Evolutionary conservation across 1,284 basidiomycete species (phyloP).

Genomic region (Moesziomyces globuligerus): DNA sequence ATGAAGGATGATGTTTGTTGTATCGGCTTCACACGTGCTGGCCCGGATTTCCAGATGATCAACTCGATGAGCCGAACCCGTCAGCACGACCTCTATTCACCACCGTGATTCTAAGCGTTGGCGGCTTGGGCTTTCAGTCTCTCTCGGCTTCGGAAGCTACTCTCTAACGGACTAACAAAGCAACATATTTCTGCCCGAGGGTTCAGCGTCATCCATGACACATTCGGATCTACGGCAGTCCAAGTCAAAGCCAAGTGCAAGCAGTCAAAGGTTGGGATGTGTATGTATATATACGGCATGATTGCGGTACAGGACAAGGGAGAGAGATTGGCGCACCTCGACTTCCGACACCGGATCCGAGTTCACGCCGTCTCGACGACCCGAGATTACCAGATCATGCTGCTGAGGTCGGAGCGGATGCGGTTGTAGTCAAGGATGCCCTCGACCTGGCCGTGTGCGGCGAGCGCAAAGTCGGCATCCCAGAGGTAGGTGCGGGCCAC

Average conservation of each 20-base stretch:
- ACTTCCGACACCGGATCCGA: not conserved
- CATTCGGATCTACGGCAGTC: too few relatives aligned
- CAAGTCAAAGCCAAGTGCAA: not conserved
- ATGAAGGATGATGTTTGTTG: too few relatives aligned
- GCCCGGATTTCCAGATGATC: too few relatives aligned
- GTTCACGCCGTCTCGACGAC: not conserved
- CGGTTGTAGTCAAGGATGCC: constrained; percentile 75
- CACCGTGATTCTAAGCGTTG: too few relatives aligned
- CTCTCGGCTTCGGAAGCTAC: too few relatives aligned
- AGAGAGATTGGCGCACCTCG: not conserved
- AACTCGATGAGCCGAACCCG: too few relatives aligned
- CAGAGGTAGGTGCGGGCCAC: constrained; percentile 96
- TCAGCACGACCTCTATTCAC: too few relatives aligned
- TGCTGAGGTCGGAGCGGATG: constrained; percentile 67
- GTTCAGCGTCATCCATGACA: too few relatives aligned
- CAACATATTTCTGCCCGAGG: too few relatives aligned
- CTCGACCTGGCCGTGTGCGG: constrained; percentile 70
- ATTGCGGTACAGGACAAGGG: not conserved
- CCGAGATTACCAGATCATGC: constrained; percentile 66
- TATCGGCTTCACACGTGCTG: too few relatives aligned
- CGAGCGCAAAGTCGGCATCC: constrained; percentile 78
- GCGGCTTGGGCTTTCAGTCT: too few relatives aligned
- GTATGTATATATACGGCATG: not conserved
- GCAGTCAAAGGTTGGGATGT: not conserved
- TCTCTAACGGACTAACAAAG: too few relatives aligned